Evolutionary conservation across 768 basidiomycete genomes (phyloP).

Genomic region (Mrakia frigida): DNA sequence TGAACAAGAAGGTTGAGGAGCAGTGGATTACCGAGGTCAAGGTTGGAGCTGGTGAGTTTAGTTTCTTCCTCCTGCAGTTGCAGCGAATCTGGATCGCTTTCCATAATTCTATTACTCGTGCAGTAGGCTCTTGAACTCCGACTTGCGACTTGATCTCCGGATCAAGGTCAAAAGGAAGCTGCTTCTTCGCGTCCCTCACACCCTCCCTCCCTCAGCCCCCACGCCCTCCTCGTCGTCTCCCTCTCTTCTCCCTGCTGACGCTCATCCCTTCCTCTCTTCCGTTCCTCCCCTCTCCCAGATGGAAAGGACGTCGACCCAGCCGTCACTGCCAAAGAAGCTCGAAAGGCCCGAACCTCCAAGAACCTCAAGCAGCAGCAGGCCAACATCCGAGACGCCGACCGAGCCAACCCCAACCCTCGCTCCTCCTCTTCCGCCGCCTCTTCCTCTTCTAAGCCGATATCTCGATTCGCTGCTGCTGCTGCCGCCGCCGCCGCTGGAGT

Average conservation of each 20-base stretch:
- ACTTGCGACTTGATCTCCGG: not conserved
- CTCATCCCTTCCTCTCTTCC: not conserved
- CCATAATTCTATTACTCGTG: not conserved
- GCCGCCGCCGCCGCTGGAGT: conserved; percentile 6
- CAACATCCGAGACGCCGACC: conserved; percentile 59
- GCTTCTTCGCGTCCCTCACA: not conserved
- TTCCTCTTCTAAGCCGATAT: conserved; percentile 33
- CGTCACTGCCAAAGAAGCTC: conserved; percentile 66
- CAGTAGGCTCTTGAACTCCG: not conserved
- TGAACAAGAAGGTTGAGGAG: conserved; percentile 77
- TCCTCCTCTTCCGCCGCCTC: conserved; percentile 28
- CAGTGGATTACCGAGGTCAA: conserved; percentile 93
- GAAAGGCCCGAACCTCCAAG: conserved; percentile 75
- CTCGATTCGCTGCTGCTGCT: conserved; percentile 28
- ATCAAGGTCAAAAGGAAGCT: not conserved
- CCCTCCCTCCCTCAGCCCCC: too few species aligned
- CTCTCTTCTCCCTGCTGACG: not conserved
- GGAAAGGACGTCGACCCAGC: conserved; percentile 68
- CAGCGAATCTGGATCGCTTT: not conserved
- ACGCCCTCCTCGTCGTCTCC: too few species aligned
- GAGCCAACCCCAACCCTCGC: conserved; percentile 11
- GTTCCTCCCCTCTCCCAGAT: conserved; percentile 49
- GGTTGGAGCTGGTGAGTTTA: conserved; percentile 63
- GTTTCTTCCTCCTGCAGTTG: not conserved
- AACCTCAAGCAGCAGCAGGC: conserved; percentile 71